Percentiles rank a stretch among this genome's conserved stretches.
Conservation (phyloP, 2,329 filamentous ascomycete species). For the Lecanicillium sp. region DNA sequence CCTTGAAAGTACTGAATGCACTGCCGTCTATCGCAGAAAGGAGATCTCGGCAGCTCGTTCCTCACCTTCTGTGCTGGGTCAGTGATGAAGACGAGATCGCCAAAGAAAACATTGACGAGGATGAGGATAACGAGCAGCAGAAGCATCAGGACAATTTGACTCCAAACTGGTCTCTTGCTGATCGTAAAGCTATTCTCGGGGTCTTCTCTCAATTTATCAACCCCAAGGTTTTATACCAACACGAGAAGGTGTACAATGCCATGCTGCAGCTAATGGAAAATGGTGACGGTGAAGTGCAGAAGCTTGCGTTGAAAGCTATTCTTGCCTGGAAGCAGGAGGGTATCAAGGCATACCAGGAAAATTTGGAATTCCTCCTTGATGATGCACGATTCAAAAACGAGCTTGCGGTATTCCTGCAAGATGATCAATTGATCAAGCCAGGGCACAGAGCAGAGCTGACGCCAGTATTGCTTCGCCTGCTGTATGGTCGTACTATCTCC, state of each 20-base stretch:
- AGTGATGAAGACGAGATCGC: conserved; percentile 37
- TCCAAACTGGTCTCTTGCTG: conserved; percentile 60
- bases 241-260: conserved; percentile 65
- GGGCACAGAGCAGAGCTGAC: conserved; percentile 68
- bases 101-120: conserved; percentile 35
- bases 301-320: conserved; percentile 72
- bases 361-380: conserved; percentile 78
- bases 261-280: conserved; percentile 72
- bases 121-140: conserved; percentile 30
- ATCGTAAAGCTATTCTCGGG: conserved; percentile 74
- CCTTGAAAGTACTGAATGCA: conserved; percentile 67
- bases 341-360: conserved; percentile 73
- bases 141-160: too few species aligned
- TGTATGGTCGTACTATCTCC: conserved; percentile 85
- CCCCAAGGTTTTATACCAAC: conserved; percentile 72
- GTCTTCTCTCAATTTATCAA: conserved; percentile 83
- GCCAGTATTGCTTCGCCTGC: conserved; percentile 74
- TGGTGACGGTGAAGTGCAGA: conserved; percentile 86
- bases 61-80: conserved; percentile 79
- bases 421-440: conserved; percentile 62
- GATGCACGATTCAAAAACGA: conserved; percentile 91
- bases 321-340: conserved; percentile 80
- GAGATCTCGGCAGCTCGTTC: conserved; percentile 74
- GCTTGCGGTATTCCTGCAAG: conserved; percentile 77
- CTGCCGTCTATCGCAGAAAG: conserved; percentile 76